Evolutionary conservation across 2,329 filamentous ascomycete genomes (phyloP).

Genomic region (Diaporthe sp.): DNA sequence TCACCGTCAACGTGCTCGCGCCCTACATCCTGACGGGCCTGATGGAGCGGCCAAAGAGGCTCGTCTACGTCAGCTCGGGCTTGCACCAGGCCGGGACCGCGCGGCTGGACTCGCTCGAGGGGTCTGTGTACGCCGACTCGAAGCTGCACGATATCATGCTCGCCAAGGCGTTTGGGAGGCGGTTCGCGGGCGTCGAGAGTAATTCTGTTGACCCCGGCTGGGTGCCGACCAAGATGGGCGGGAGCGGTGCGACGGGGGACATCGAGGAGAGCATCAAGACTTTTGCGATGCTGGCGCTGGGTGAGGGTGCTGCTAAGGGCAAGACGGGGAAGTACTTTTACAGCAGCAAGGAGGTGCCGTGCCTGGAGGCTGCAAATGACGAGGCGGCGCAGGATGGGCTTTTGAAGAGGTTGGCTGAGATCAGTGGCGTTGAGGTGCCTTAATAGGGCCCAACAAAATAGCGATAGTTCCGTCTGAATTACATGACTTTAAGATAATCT

Average conservation of each 20-base stretch:
- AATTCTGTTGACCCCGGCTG: conserved; percentile 63
- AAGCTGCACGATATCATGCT: conserved; percentile 68
- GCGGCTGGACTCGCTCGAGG: conserved; percentile 53
- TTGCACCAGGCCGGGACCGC: conserved; percentile 61
- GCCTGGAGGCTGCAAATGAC: conserved; percentile 47
- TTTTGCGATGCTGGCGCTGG: conserved; percentile 58
- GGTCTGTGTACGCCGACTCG: conserved; percentile 59
- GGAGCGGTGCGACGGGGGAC: conserved; percentile 55
- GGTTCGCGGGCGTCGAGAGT: conserved; percentile 53
- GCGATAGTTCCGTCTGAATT: neutral
- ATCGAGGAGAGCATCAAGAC: conserved; percentile 58
- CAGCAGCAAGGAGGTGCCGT: conserved; percentile 42
- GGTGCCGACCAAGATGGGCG: conserved; percentile 67
- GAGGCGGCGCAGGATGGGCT: conserved; percentile 55
- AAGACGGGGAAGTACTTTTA: conserved; percentile 53
- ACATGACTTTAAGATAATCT: no score
- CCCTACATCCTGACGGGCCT: conserved; percentile 66
- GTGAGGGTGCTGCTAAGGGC: conserved; percentile 44
- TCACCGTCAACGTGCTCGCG: conserved; percentile 67
- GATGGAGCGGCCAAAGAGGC: conserved; percentile 57
- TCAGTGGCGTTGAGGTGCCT: conserved; percentile 40
- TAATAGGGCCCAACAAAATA: neutral
- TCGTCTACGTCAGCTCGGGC: conserved; percentile 63
- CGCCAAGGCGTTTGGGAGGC: conserved; percentile 62
- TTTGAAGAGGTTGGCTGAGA: conserved; percentile 47